Evolutionary conservation across 352 stramenopile genomes (phyloP).

Genomic region (Blastocystis sp.): DNA sequence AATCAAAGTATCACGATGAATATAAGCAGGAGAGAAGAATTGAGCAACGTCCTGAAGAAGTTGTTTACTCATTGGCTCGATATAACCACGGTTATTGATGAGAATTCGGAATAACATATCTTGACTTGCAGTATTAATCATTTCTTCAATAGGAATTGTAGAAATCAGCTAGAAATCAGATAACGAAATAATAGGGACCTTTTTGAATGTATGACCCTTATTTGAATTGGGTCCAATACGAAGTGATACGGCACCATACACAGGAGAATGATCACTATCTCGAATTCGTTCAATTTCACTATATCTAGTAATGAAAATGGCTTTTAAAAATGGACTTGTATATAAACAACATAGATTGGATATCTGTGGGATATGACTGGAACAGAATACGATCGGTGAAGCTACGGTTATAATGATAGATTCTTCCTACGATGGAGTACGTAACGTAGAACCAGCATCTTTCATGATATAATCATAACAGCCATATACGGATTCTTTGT

Average conservation of each 20-base stretch:
- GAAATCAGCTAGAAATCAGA: slow-evolving; percentile 7
- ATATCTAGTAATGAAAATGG: background rate
- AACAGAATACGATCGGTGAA: slow-evolving; percentile 60
- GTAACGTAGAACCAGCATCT: slow-evolving; percentile 10
- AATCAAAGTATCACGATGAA: slow-evolving; percentile 33
- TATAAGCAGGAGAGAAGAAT: slow-evolving; percentile 34
- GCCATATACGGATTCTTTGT: background rate
- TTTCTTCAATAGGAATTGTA: slow-evolving; percentile 6
- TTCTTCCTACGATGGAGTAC: slow-evolving; percentile 26
- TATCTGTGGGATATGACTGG: background rate
- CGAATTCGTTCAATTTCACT: slow-evolving; percentile 1
- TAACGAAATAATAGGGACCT: background rate
- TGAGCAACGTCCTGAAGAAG: background rate
- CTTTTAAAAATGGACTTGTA: slow-evolving; percentile 1
- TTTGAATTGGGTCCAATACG: slow-evolving; percentile 40
- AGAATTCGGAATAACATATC: slow-evolving; percentile 25
- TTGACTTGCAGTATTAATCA: slow-evolving; percentile 25
- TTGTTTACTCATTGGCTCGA: slow-evolving; percentile 6
- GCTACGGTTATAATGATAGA: background rate
- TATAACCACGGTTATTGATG: slow-evolving; percentile 29
- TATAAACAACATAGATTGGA: slow-evolving; percentile 30
- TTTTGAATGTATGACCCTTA: slow-evolving; percentile 35
- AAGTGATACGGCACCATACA: slow-evolving; percentile 44
- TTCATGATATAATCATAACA: slow-evolving; percentile 53
- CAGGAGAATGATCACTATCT: slow-evolving; percentile 45